Evolutionary conservation across 768 basidiomycete genomes (phyloP), one percentile per base, ranked within the genome.

Genomic region (Zangia roseola): DNA sequence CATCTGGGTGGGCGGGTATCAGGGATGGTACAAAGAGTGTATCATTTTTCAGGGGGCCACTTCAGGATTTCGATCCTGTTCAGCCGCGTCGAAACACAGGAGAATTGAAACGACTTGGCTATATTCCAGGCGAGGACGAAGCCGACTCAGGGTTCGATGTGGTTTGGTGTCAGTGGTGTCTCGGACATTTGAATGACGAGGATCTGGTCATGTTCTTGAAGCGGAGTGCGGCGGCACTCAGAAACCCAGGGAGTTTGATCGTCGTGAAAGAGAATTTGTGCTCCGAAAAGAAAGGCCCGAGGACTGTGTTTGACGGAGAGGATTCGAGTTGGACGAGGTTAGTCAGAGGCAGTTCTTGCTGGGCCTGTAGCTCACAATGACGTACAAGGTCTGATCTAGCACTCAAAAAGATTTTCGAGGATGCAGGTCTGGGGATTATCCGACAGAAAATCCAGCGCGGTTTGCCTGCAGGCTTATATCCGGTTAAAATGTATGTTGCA

Each of bases 101-200:
- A 31, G 75, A 80, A 50, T 64, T 88, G 23, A 87, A 83, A 42
- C 81, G 87, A 13, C 71, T 92, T 6, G 91, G 91, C 4, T 81
- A 79, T 62, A 69, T 69, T n/a, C 74, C 77, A 33, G 79, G 74
- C 34, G 77, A 77, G 20, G 81, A 78, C 43, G 79, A 80, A 28
- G 63, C 72, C n/a, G 67, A 74, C 17, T 70, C 74, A 37, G 80
- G 80, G 1, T 97, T 93, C 69, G 95, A 99, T 68, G 80, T 94
- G 45, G 79, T 95, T 49, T 94, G 91, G 94, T 91, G 91, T 60
- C 95, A 99, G 67, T 98, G 95, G 95, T 95, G 94, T 71, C 77
- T 97, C 14, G 90, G 91, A 2, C 90, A 94, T 71, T 75, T 97
- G 49, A 80, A 75, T 46, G 84, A 94, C 63, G 61, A 64, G 8